Base-by-base conservation (phyloP, 108 stramenopile species). In the Hondaea fermentalgiana region DNA sequence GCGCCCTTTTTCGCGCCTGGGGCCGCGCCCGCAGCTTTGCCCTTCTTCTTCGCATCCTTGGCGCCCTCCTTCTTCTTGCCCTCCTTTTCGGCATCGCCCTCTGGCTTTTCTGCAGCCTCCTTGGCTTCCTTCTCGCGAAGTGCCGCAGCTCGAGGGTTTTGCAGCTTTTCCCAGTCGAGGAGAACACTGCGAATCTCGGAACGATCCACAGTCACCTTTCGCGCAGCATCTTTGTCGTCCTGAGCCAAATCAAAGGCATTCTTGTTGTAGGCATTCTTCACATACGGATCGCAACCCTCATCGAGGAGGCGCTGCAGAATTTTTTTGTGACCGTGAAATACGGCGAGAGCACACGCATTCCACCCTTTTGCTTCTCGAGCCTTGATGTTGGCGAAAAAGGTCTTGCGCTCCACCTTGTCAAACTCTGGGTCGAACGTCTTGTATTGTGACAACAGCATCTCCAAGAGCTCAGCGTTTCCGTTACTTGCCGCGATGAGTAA, bases 191-290 rank as follows among this genome's bases (percentile, higher is more conserved):
- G 89, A 28, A 90, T 88, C 72, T 90, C 92, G 25, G 57, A 35
- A 21, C 72, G 44, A 60, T 89, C 89, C 5, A 58, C 76, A 57
- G 35, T 90, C 57, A 21, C 89, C 89, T 35, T 90, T 23, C 64
- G 89, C 35, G 90, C 90, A 5, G 91, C 91, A 60, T 92, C 91
- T 60, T 89, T 51, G 19, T 92, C 91, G 60, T 92, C 91, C 88
- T 90, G 60, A 3, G 91, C 91, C 16, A 88, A 35, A 57, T 92
- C 91, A 29, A 89, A 90, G 21, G 88, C 88, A 29, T 64, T 90
- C 90, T 90, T 92, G 58, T 89, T 90, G 57, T 92, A 92, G 14
- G 88, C 44, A 43, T 89, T 90, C 53, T 90, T 87, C 5, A 90
- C 59, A 4, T 88, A 87, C 17, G 92, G 90, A 47, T 91, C 89